These are phyloP conservation scores for Xylaria arbuscula DNA, from an alignment of 2,329 filamentous ascomycete species.

Conservation along the genomic window DNA sequence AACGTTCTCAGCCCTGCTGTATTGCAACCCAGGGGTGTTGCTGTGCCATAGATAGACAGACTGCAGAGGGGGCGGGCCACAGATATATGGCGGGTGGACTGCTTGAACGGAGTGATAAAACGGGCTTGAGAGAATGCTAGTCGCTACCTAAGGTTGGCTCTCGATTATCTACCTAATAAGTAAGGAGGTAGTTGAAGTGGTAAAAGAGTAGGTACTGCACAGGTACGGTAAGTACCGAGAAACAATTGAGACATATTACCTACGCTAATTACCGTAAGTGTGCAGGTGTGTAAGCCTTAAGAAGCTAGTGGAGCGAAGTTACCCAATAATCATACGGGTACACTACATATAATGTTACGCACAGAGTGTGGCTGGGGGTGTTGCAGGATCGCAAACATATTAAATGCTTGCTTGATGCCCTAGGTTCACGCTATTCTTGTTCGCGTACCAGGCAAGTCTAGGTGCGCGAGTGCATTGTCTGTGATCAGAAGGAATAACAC, in stretches of 20 bases:
- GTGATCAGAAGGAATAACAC: too few relatives aligned
- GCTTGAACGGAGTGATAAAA: neutral
- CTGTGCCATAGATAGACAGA: conserved; percentile 1
- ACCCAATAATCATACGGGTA: neutral
- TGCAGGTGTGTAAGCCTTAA: too few relatives aligned
- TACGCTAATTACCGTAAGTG: too few relatives aligned
- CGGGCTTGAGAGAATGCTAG: neutral
- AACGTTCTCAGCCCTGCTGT: conserved; percentile 30
- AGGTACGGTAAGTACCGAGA: too few relatives aligned
- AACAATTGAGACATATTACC: too few relatives aligned
- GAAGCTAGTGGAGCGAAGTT: too few relatives aligned
- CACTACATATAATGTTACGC: conserved; percentile 8
- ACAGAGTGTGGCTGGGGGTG: conserved; percentile 14
- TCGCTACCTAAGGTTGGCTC: too few relatives aligned
- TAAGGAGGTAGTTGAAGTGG: too few relatives aligned
- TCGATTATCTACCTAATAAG: too few relatives aligned
- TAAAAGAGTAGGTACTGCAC: too few relatives aligned
- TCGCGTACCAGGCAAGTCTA: too few relatives aligned
- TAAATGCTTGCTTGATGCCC: neutral
- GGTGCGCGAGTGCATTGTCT: too few relatives aligned
- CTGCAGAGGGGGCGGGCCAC: conserved; percentile 4
- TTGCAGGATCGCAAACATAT: conserved; percentile 13
- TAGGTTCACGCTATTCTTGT: neutral
- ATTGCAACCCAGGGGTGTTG: conserved; percentile 6
- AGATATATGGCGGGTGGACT: conserved; percentile 5